These are phyloP conservation scores for Protomyces gravidus DNA, from an alignment of 1,139 yeast genomes.

Conservation along the genomic window DNA sequence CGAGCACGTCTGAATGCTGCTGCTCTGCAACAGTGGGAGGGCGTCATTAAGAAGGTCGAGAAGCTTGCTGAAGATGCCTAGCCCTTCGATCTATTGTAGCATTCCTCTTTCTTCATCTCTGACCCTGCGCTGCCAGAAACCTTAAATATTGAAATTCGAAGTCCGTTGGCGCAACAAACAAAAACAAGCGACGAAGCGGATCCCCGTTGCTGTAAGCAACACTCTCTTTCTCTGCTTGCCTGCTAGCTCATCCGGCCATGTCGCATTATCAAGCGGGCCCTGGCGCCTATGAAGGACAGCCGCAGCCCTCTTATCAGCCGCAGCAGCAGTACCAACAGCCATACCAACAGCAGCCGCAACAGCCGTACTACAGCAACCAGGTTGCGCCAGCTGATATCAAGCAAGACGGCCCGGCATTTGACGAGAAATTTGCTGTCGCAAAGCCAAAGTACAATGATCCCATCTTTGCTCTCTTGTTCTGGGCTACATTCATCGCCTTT, in stretches of 20 bases:
- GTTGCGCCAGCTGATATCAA: slow-evolving; percentile 7
- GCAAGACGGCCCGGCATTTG: slow-evolving; percentile 45
- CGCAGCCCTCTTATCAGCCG: neutral
- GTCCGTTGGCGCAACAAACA: too few relatives aligned
- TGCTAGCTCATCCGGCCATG: neutral
- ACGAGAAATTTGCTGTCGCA: slow-evolving; percentile 53
- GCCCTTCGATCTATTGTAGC: too few relatives aligned
- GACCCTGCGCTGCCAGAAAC: too few relatives aligned
- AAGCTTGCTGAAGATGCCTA: slow-evolving; percentile 18
- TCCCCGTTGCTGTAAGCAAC: too few relatives aligned
- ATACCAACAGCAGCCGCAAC: neutral
- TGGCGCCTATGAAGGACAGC: neutral
- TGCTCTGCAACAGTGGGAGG: slow-evolving; percentile 17
- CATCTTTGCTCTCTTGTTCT: slow-evolving; percentile 53
- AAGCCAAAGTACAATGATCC: slow-evolving; percentile 57
- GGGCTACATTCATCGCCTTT: slow-evolving; percentile 62
- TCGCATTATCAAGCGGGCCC: neutral
- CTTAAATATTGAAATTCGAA: too few relatives aligned
- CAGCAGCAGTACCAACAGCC: neutral
- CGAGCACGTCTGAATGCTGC: neutral
- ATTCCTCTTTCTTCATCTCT: too few relatives aligned
- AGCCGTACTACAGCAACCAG: neutral
- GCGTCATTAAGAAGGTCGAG: slow-evolving; percentile 24
- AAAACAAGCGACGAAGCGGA: too few relatives aligned
- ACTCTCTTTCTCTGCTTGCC: neutral